phyloP scores from a whole-genome alignment of 208 protist genomes.

The Acanthamoeba triangularis region DNA sequence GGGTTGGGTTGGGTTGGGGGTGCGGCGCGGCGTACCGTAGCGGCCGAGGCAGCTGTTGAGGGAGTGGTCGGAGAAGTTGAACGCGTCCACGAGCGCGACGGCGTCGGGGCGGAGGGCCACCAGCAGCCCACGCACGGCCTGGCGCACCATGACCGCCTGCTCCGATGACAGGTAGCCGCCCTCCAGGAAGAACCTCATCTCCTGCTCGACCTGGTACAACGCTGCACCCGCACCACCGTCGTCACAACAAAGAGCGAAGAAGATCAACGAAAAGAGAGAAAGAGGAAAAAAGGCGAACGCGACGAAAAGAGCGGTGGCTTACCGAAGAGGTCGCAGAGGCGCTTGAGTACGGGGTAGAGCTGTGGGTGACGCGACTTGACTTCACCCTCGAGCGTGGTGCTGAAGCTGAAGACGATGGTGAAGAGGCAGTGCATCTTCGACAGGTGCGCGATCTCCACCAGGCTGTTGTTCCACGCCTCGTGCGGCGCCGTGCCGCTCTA shows the following conservation, averaged over 20 bases:
- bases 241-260: neutral
- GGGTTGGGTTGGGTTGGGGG: neutral
- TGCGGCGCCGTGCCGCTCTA: slow-evolving; percentile 9
- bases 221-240: neutral
- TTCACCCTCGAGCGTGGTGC: neutral
- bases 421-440: slow-evolving; percentile 72
- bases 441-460: slow-evolving; percentile 78
- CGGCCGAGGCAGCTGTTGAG: slow-evolving; percentile 77
- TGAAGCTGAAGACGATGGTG: slow-evolving; percentile 71
- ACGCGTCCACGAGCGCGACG: slow-evolving; percentile 75
- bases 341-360: slow-evolving; percentile 67
- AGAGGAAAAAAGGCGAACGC: neutral
- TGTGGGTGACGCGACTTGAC: slow-evolving; percentile 41
- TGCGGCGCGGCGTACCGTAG: slow-evolving; percentile 65
- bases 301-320: neutral
- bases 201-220: slow-evolving; percentile 66
- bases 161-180: slow-evolving; percentile 40
- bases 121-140: slow-evolving; percentile 56
- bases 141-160: slow-evolving; percentile 62
- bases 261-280: neutral
- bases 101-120: slow-evolving; percentile 74
- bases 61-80: slow-evolving; percentile 79
- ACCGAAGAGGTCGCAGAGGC: slow-evolving; percentile 72
- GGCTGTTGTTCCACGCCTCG: slow-evolving; percentile 76
- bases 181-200: slow-evolving; percentile 66